A percentile compares a stretch with the other conserved stretches of the same genome.
These are phyloP conservation scores for Penicillium cataractarum DNA, from an alignment of 495 filamentous ascomycete genomes.

Conservation along the genomic window DNA sequence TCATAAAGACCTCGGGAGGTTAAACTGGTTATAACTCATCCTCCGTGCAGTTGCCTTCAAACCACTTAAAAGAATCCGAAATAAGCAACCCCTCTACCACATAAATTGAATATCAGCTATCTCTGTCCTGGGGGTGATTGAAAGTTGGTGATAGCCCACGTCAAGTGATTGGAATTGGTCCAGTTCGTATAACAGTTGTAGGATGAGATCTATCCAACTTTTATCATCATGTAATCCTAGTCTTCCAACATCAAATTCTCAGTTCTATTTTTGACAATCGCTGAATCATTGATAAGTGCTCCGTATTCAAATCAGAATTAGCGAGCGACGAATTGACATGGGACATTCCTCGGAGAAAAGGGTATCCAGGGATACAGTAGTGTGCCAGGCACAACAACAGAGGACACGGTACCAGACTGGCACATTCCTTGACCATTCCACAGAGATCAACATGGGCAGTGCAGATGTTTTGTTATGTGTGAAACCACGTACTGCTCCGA, in stretches of 20 bases:
- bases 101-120: too few relatives aligned
- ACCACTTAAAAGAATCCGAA: too few relatives aligned
- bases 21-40: too few relatives aligned
- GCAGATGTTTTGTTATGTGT: not conserved
- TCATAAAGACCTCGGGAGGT: too few relatives aligned
- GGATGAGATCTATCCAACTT: not conserved
- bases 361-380: constrained; percentile 27
- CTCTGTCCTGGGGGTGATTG: not conserved
- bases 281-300: not conserved
- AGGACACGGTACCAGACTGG: constrained; percentile 25
- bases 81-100: too few relatives aligned
- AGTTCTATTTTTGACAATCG: not conserved
- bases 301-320: not conserved
- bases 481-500: not conserved
- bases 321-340: not conserved
- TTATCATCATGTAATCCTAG: not conserved
- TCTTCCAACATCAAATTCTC: not conserved
- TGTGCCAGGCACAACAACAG: constrained; percentile 8
- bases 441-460: constrained; percentile 15
- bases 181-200: not conserved
- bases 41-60: too few relatives aligned
- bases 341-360: constrained; percentile 30
- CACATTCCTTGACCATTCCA: constrained; percentile 34
- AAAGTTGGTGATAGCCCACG: not conserved
- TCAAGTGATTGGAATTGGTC: not conserved